A percentile compares a stretch with the other conserved stretches of the same genome.
Conservation (phyloP, 352 stramenopile species). For the Blastocystis sp. region DNA sequence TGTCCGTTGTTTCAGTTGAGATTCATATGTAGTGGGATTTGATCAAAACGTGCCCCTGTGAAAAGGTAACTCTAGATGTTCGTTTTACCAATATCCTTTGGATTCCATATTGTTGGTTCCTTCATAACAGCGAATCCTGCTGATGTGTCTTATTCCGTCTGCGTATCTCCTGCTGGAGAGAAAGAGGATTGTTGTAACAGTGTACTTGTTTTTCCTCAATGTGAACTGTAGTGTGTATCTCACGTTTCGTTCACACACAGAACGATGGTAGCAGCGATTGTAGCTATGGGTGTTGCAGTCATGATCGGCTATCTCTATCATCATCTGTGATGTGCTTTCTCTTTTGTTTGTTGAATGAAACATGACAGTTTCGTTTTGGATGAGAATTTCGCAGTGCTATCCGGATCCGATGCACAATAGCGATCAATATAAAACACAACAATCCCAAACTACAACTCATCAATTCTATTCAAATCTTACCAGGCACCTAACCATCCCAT, state of each 20-base stretch:
- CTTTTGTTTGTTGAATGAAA: not conserved
- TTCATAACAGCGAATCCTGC: constrained; percentile 30
- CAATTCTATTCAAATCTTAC: not conserved
- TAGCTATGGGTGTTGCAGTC: not conserved
- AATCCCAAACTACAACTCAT: not conserved
- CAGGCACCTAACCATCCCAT: not conserved
- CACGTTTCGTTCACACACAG: not conserved
- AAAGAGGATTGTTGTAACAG: constrained; percentile 36
- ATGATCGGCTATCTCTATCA: constrained; percentile 1
- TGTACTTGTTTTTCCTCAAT: not conserved
- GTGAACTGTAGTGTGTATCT: constrained; percentile 29
- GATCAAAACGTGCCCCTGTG: not conserved
- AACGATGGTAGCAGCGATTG: not conserved
- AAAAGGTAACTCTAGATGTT: constrained; percentile 1
- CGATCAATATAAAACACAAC: not conserved
- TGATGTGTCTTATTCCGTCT: constrained; percentile 24
- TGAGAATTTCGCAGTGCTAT: not conserved
- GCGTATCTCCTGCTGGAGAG: constrained; percentile 22
- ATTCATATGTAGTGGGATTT: not conserved
- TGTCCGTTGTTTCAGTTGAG: not conserved
- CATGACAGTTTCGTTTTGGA: not conserved
- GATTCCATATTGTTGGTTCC: not conserved
- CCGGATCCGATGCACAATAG: not conserved
- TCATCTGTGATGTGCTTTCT: not conserved
- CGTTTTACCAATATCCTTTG: constrained; percentile 58